phyloP scores from a whole-genome alignment of 257 asterid species.

The Lithospermum erythrorhizon region DNA sequence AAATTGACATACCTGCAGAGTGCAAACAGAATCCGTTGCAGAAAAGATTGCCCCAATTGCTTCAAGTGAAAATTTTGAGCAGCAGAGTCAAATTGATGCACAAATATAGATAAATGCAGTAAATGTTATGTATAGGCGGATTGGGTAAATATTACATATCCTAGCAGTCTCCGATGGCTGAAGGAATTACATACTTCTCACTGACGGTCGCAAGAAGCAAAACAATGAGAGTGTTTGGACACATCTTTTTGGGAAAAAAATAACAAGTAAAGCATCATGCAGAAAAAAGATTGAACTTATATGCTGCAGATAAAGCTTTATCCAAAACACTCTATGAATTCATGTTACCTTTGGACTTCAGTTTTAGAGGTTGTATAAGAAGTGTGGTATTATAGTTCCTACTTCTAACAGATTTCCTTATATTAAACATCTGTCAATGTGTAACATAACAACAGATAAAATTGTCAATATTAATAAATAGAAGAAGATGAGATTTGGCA shows the following conservation, averaged over 20 bases:
- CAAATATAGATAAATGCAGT: not conserved
- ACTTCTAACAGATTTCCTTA: no score
- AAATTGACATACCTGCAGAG: slow-evolving; percentile 44
- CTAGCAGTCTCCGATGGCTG: not conserved
- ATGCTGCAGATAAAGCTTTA: not conserved
- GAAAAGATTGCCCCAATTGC: slow-evolving; percentile 82
- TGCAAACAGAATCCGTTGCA: slow-evolving; percentile 86
- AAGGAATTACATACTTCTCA: not conserved
- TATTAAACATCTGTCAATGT: not conserved
- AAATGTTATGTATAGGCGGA: no score
- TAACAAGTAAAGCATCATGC: not conserved
- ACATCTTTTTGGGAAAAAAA: not conserved
- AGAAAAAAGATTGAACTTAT: not conserved
- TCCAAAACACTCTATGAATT: not conserved
- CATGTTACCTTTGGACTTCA: no score
- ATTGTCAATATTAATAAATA: not conserved
- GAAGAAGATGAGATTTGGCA: slow-evolving; percentile 7
- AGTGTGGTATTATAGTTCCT: no score
- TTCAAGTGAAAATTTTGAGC: slow-evolving; percentile 13
- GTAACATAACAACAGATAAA: not conserved
- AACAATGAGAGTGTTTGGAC: not conserved
- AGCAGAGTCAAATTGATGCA: not conserved
- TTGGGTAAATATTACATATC: not conserved
- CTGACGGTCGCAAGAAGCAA: not conserved
- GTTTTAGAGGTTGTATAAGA: no score